phyloP scores from a whole-genome alignment of 805 yeast species.

The Sporopachydermia lactativora region DNA sequence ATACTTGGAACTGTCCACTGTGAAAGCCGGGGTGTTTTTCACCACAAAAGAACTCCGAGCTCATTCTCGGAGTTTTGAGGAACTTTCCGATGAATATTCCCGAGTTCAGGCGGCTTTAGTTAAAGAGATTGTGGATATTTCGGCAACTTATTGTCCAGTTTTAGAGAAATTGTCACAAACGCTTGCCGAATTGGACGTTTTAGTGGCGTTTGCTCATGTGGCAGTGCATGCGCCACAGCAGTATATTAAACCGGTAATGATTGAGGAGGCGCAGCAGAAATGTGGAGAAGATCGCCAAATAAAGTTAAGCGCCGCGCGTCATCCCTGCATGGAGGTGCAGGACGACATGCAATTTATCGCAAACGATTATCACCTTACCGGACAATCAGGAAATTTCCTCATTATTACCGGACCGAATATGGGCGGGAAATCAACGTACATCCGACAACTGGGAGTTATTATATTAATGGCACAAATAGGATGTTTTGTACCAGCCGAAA shows the following conservation, averaged over 20 bases:
- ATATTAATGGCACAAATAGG: slow-evolving; percentile 84
- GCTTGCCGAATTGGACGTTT: slow-evolving; percentile 69
- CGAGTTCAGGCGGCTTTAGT: slow-evolving; percentile 66
- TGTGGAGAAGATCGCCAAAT: slow-evolving; percentile 28
- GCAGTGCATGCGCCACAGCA: slow-evolving; percentile 73
- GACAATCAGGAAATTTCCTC: slow-evolving; percentile 47
- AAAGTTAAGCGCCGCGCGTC: slow-evolving; percentile 63
- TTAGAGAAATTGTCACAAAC: slow-evolving; percentile 51
- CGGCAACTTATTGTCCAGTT: slow-evolving; percentile 70
- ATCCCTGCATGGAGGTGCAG: slow-evolving; percentile 88
- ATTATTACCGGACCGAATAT: slow-evolving; percentile 93
- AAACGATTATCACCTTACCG: slow-evolving; percentile 64
- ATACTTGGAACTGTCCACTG: slow-evolving; percentile 75
- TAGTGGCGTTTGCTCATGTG: slow-evolving; percentile 74
- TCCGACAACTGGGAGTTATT: slow-evolving; percentile 79
- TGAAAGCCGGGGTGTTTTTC: slow-evolving; percentile 90
- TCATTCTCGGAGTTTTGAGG: slow-evolving; percentile 43
- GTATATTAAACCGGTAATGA: slow-evolving; percentile 62
- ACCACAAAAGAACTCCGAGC: slow-evolving; percentile 54
- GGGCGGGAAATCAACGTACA: slow-evolving; percentile 96
- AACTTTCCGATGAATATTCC: slow-evolving; percentile 53
- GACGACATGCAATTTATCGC: slow-evolving; percentile 85
- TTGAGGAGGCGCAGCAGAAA: slow-evolving; percentile 26
- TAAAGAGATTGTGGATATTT: slow-evolving; percentile 66
- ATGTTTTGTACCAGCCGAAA: slow-evolving; percentile 69